Evolutionary conservation across 495 filamentous ascomycete genomes (phyloP).

Genomic region (Xylaria flabelliformis): DNA sequence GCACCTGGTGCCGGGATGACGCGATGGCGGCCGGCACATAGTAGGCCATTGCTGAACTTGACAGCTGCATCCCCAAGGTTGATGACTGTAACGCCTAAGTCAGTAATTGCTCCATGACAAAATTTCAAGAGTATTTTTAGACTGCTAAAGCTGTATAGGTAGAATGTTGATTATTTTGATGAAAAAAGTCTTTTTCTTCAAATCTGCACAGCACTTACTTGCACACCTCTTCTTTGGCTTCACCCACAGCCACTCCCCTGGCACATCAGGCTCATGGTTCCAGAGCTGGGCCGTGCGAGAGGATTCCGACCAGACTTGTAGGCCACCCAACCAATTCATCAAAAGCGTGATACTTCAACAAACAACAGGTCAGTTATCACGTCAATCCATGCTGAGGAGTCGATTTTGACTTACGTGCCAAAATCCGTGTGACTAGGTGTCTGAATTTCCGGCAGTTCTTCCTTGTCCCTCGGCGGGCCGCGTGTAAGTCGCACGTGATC

Average conservation of each 20-base stretch:
- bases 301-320: constrained; percentile 61
- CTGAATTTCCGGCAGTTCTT: constrained; percentile 41
- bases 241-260: constrained; percentile 65
- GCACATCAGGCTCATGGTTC: constrained; percentile 35
- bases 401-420: constrained; percentile 52
- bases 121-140: background rate
- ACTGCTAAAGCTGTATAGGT: background rate
- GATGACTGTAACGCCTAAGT: constrained; percentile 45
- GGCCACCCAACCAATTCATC: constrained; percentile 66
- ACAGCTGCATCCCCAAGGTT: constrained; percentile 72
- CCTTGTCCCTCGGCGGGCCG: constrained; percentile 35
- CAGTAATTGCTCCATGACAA: background rate
- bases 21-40: constrained; percentile 68
- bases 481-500: constrained; percentile 64
- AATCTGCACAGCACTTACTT: constrained; percentile 29
- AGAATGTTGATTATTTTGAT: background rate
- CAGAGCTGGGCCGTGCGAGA: constrained; percentile 36
- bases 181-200: background rate
- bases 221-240: constrained; percentile 62
- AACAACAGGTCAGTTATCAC: background rate
- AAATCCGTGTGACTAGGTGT: constrained; percentile 47
- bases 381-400: background rate
- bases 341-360: constrained; percentile 59
- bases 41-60: constrained; percentile 65
- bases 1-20: constrained; percentile 63